Percentiles rank a stretch among this genome's conserved stretches.
phyloP scores from a whole-genome alignment of 192 early-diverging fungal species.

The Gigaspora rosea region DNA sequence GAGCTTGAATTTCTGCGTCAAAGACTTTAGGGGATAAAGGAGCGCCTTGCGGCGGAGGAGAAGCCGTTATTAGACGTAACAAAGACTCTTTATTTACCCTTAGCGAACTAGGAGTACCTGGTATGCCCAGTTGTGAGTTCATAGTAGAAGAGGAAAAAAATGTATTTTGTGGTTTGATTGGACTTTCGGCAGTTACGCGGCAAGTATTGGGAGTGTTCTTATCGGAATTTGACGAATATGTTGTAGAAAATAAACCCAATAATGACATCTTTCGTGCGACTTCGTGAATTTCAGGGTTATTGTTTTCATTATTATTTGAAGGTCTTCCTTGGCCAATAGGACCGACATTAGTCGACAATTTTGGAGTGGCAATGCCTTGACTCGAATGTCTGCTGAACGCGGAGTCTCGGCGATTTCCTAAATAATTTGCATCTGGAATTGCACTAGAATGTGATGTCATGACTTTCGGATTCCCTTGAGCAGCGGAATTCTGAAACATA shows the following conservation, averaged over 20 bases:
- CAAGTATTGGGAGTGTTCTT: neutral
- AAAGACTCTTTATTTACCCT: neutral
- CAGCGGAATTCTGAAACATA: neutral
- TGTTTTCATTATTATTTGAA: constrained; percentile 4
- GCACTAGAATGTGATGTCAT: neutral
- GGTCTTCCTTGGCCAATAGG: constrained; percentile 26
- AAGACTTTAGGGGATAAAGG: neutral
- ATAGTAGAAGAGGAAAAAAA: neutral
- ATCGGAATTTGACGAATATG: neutral
- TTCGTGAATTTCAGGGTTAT: constrained; percentile 6
- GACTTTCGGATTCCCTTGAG: neutral
- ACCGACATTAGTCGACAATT: neutral
- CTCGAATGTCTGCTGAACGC: neutral
- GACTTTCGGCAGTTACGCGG: neutral
- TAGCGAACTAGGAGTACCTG: neutral
- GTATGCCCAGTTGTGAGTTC: neutral
- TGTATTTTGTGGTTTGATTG: neutral
- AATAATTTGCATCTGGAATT: neutral
- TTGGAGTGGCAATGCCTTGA: neutral
- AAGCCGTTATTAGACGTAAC: constrained; percentile 17
- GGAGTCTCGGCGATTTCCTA: neutral
- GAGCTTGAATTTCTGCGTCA: constrained; percentile 1
- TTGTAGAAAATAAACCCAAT: constrained; percentile 9
- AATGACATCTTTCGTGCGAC: constrained; percentile 19
- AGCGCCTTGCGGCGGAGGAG: neutral